A percentile compares a stretch with the other conserved stretches of the same genome.
These are phyloP conservation scores for Argentina anserina DNA, from an alignment of 306 rosid species.

Conservation along the genomic window DNA sequence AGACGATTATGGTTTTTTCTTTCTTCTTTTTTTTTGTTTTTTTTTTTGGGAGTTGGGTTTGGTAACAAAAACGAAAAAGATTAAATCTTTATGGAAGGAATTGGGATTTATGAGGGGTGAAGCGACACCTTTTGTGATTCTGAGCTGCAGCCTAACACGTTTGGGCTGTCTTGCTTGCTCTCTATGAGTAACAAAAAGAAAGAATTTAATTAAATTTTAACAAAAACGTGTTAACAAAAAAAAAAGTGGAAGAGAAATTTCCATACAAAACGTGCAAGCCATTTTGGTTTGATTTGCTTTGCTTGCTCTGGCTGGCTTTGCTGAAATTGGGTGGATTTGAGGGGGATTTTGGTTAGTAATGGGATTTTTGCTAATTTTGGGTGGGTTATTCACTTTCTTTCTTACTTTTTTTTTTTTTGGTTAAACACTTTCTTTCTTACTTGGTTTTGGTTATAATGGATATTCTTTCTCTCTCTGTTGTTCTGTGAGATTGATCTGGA, in stretches of 20 bases:
- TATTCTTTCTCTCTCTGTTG: not conserved
- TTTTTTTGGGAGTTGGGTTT: not conserved
- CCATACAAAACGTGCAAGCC: conserved; percentile 16
- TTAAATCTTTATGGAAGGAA: not conserved
- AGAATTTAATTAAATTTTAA: not conserved
- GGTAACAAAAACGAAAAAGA: not conserved
- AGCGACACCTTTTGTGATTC: conserved; percentile 31
- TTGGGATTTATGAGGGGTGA: conserved; percentile 5
- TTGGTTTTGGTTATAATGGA: not conserved
- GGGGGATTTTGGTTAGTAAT: not conserved
- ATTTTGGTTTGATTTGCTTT: not conserved
- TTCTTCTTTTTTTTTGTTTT: not conserved
- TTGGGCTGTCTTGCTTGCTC: conserved; percentile 34
- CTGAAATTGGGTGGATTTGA: not conserved
- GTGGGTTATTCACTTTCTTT: not conserved
- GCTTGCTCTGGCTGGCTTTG: not conserved
- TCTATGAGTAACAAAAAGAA: not conserved
- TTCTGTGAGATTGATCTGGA: not conserved
- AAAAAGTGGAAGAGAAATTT: not conserved
- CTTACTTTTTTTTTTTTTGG: too few species aligned
- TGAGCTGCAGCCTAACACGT: conserved; percentile 33
- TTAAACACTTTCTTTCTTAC: not conserved
- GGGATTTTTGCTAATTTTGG: not conserved
- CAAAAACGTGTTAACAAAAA: not conserved
- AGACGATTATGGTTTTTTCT: conserved; percentile 2